Conservation (phyloP, 108 stramenopile genomes). For the Skeletonema marinoi region DNA sequence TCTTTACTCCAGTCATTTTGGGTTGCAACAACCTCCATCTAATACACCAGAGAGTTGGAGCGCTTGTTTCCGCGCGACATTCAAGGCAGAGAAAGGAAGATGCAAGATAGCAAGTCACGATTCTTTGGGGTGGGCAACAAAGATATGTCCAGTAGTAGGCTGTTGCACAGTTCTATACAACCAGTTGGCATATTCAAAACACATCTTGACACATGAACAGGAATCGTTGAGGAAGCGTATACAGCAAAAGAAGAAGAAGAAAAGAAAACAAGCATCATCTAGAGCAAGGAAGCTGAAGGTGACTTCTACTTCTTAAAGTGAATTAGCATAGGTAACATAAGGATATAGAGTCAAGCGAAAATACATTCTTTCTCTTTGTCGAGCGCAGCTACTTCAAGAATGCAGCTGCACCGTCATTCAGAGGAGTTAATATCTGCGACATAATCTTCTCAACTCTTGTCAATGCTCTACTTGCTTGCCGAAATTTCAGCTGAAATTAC, state of each 20-base stretch:
- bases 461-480: constrained; percentile 27
- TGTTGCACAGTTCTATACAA: constrained; percentile 8
- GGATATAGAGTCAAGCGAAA: not conserved
- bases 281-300: not conserved
- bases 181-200: constrained; percentile 17
- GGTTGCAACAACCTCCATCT: constrained; percentile 1
- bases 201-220: constrained; percentile 29
- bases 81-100: not conserved
- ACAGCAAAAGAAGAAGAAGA: constrained; percentile 5
- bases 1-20: constrained; percentile 36
- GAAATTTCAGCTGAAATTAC: constrained; percentile 49
- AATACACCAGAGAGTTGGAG: constrained; percentile 10
- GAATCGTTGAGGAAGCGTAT: not conserved
- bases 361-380: not conserved
- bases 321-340: not conserved
- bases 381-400: not conserved
- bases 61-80: constrained; percentile 3
- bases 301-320: not conserved
- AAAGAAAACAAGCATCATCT: not conserved
- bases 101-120: not conserved
- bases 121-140: constrained; percentile 21
- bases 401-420: constrained; percentile 17
- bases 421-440: not conserved
- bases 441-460: constrained; percentile 10
- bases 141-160: constrained; percentile 13